Conservation (phyloP, 1,284 basidiomycete species). For the Sanghuangporus sanghuang region DNA sequence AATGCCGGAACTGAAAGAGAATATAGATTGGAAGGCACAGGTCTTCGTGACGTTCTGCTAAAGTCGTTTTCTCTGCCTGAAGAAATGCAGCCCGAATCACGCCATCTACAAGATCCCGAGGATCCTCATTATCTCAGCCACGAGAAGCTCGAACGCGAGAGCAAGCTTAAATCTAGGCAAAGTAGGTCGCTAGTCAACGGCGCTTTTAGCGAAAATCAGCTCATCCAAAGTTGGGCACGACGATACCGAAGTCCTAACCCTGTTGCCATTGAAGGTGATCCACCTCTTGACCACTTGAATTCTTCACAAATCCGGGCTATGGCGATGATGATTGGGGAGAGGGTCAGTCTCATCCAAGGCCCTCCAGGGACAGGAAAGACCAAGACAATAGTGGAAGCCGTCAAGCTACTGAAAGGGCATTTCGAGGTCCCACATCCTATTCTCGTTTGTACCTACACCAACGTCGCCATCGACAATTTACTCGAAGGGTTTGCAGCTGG, state of each 20-base stretch:
- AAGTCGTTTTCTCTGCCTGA: constrained; percentile 34
- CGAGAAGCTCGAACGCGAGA: constrained; percentile 32
- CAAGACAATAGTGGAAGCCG: constrained; percentile 82
- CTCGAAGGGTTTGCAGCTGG: constrained; percentile 64
- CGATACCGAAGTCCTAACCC: constrained; percentile 62
- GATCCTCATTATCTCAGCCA: constrained; percentile 32
- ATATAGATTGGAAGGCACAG: constrained; percentile 60
- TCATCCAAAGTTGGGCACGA: constrained; percentile 71
- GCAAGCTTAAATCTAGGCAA: constrained; percentile 22
- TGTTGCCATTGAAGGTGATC: constrained; percentile 76
- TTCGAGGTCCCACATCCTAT: constrained; percentile 83
- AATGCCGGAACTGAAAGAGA: constrained; percentile 32
- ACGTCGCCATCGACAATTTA: constrained; percentile 92
- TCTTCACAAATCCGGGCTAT: constrained; percentile 78
- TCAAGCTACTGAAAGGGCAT: constrained; percentile 79
- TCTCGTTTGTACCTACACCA: constrained; percentile 89
- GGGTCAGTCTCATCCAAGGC: constrained; percentile 85
- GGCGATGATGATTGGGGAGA: constrained; percentile 80
- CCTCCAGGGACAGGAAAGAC: constrained; percentile 98
- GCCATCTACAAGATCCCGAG: constrained; percentile 29
- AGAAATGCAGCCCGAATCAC: neutral
- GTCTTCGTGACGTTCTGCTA: constrained; percentile 64
- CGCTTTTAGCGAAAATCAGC: constrained; percentile 62
- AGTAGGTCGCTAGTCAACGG: constrained; percentile 29
- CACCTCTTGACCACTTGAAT: constrained; percentile 64